A percentile compares a stretch with the other conserved stretches of the same genome.
Evolutionary conservation across 164 flowering plant species (phyloP).

Genomic region (Vitis cinerea): DNA sequence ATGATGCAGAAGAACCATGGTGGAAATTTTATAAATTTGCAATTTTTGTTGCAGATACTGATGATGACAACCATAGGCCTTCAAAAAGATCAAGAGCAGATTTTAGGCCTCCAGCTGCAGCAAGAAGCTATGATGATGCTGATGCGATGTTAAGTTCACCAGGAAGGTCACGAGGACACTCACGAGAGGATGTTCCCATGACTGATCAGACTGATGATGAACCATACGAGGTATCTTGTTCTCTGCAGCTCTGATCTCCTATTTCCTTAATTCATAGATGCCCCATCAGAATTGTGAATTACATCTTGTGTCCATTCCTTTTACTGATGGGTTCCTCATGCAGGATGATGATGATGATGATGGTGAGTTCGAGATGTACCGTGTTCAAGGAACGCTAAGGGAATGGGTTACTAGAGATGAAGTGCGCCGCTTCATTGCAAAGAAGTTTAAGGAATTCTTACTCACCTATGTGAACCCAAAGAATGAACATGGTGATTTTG

Average conservation of each 20-base stretch:
- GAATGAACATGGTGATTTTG: slow-evolving; percentile 63
- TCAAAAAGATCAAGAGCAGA: slow-evolving; percentile 80
- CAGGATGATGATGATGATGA: slow-evolving; percentile 87
- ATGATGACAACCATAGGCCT: slow-evolving; percentile 81
- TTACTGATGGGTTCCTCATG: not conserved
- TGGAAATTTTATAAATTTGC: not conserved
- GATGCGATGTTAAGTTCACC: slow-evolving; percentile 86
- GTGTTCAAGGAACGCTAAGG: slow-evolving; percentile 90
- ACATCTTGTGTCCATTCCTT: not conserved
- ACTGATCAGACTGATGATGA: slow-evolving; percentile 89
- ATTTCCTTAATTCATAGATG: not conserved
- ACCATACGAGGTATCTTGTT: slow-evolving; percentile 50
- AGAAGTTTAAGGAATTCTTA: slow-evolving; percentile 82
- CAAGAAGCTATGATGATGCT: slow-evolving; percentile 57
- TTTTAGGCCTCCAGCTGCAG: slow-evolving; percentile 53
- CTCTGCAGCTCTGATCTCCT: not conserved
- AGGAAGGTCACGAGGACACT: slow-evolving; percentile 62
- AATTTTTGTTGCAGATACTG: slow-evolving; percentile 61
- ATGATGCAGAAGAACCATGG: too few species aligned
- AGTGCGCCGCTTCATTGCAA: slow-evolving; percentile 90
- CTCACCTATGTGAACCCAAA: slow-evolving; percentile 71
- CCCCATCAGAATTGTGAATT: not conserved
- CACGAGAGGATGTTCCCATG: slow-evolving; percentile 81
- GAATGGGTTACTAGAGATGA: slow-evolving; percentile 99
- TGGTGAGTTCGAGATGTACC: slow-evolving; percentile 83